Evolutionary conservation across 2,329 filamentous ascomycete species (phyloP), one percentile per base, ranked within the genome.

Genomic region (Fusarium subglutinans): DNA sequence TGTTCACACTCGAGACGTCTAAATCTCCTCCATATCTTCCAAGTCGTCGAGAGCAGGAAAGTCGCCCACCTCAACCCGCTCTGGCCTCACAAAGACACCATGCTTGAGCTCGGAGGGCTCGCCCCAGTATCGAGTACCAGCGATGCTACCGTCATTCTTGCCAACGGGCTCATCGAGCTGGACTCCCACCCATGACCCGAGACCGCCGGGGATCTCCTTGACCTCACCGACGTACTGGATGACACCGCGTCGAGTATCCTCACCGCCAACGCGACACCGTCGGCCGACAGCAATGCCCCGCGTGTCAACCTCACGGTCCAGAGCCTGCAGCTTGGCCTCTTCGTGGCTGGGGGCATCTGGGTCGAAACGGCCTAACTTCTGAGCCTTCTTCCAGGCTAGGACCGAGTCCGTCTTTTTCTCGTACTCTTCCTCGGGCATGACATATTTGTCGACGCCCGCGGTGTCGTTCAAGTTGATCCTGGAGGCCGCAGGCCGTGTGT

Each of bases 351-450:
- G 91, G 13, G 95, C 94, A 77, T 92, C 88, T 18, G 96, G 96
- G 80, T 98, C 94, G 83, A 99, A 99, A 41, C 96, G 94, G 57
- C 96, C 96, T n/a, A 98, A 90, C 81, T 97, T 95, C 82, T 98
- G 92, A n/a, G 91, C 86, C 84, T 94, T 96, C 85, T 99, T 99
- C 95, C 95, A 98, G 11, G 95, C 94, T 30, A 98, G 89, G 20
- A 99, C 96, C 8, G 93, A 96, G 83, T 98, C 94, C 48, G 91
- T 87, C 80, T 95, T 94, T 79, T 91, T 90, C 81, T 95, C 94
- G 84, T 99, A 99, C 80, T 95, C 93, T 56, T 92, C 88, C 59
- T 89, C 87, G n/a, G 95, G 94, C 88, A 99, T 93, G 72, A 93
- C 90, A 82, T 96, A 98, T 85, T 98, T 98, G 64, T 95, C 90